Evolutionary conservation across 139 green algal species (phyloP).

Genomic region (Spirogloea muscicola): DNA sequence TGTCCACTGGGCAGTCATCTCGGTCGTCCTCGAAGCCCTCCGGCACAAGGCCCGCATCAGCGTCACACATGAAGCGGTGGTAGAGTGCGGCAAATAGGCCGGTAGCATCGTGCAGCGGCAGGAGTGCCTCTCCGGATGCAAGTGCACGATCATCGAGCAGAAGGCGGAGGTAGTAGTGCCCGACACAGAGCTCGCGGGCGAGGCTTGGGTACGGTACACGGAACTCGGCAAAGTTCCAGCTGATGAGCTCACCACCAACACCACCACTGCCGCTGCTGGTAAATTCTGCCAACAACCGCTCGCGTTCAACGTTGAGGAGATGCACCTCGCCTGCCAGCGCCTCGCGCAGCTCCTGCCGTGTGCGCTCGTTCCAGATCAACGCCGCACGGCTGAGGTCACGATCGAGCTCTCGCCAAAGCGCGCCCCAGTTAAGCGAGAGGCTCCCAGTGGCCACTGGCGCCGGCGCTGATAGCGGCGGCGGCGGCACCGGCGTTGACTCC

Average conservation of each 20-base stretch:
- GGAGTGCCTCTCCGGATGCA: too few relatives aligned
- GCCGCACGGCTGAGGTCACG: conserved; percentile 24
- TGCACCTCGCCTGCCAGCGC: conserved; percentile 60
- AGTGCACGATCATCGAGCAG: conserved; percentile 69
- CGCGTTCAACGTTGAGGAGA: conserved; percentile 20
- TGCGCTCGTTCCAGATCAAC: conserved; percentile 87
- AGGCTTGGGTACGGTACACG: conserved; percentile 70
- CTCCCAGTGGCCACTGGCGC: too few relatives aligned
- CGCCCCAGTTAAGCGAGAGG: conserved; percentile 38
- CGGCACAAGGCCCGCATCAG: conserved; percentile 53
- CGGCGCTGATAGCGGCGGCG: too few relatives aligned
- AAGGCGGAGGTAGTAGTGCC: conserved; percentile 76
- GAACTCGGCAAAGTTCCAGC: conserved; percentile 85
- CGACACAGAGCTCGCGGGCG: conserved; percentile 70
- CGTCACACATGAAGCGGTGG: conserved; percentile 70
- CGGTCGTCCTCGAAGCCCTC: not conserved
- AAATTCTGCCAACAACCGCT: too few relatives aligned
- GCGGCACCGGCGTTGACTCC: too few relatives aligned
- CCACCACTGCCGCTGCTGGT: too few relatives aligned
- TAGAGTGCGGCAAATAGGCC: conserved; percentile 78
- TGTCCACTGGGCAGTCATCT: too few relatives aligned
- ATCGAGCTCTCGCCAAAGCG: conserved; percentile 26
- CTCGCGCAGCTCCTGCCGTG: conserved; percentile 73
- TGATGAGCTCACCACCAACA: too few relatives aligned
- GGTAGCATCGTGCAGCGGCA: conserved; percentile 62